Percentiles rank a stretch among this genome's conserved stretches.
These are phyloP conservation scores for Melanomma pulvis-pyrius DNA, from an alignment of 495 filamentous ascomycete species.

Conservation along the genomic window DNA sequence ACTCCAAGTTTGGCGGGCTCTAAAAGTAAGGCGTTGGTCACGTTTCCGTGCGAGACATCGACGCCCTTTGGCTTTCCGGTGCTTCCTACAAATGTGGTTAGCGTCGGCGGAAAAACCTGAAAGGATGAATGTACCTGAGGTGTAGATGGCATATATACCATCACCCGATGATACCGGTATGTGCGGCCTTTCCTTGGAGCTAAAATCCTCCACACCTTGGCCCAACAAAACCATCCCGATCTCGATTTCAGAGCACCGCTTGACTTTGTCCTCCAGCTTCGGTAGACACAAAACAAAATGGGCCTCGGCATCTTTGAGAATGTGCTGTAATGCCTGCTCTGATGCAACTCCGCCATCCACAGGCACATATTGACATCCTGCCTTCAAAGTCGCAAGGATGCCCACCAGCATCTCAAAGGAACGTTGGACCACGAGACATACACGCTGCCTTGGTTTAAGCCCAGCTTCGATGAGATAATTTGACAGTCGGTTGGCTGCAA, in stretches of 20 bases:
- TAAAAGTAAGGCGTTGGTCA: conserved; percentile 25
- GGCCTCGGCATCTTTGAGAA: conserved; percentile 15
- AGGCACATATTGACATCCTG: conserved; percentile 29
- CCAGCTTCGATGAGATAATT: conserved; percentile 26
- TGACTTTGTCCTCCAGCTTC: conserved; percentile 12
- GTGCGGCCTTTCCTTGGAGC: conserved; percentile 6
- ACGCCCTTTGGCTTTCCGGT: conserved; percentile 27
- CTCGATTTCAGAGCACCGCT: not conserved
- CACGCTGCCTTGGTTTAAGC: conserved; percentile 17
- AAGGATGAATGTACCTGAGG: conserved; percentile 7
- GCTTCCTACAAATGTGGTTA: conserved; percentile 14
- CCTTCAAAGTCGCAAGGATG: conserved; percentile 26
- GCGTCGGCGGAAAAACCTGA: not conserved
- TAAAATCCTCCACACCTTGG: conserved; percentile 13
- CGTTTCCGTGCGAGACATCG: conserved; percentile 23
- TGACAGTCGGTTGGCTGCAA: conserved; percentile 21
- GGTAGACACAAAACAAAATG: conserved; percentile 21
- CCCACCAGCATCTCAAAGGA: conserved; percentile 29
- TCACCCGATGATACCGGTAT: conserved; percentile 2
- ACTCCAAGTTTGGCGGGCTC: conserved; percentile 21
- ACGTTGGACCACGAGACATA: conserved; percentile 29
- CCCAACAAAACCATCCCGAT: not conserved
- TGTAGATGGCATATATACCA: conserved; percentile 29
- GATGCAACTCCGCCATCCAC: conserved; percentile 23
- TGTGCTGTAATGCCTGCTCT: conserved; percentile 15